Conservation (phyloP, 2,329 filamentous ascomycete genomes). For the Dissoconium aciculare region DNA sequence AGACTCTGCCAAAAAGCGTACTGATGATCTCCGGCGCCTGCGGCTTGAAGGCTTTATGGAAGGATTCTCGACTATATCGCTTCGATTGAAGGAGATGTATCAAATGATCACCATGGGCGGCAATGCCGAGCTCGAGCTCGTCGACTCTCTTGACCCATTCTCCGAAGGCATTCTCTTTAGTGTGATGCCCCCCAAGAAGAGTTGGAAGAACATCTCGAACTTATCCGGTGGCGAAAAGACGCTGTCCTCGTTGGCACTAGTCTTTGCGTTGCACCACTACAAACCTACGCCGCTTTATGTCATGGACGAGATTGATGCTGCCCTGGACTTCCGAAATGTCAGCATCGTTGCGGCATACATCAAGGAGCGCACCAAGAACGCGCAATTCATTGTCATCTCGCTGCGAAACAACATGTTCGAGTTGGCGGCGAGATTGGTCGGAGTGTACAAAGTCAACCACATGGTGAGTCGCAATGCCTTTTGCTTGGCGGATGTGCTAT, state of each 20-base stretch:
- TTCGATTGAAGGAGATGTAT: slow-evolving; percentile 98
- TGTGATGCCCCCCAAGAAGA: slow-evolving; percentile 99
- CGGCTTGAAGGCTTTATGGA: slow-evolving; percentile 97
- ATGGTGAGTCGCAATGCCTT: slow-evolving; percentile 42
- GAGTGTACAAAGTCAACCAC: slow-evolving; percentile 98
- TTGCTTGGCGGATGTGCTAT: slow-evolving; percentile 4
- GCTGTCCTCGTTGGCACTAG: slow-evolving; percentile 74
- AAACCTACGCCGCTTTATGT: slow-evolving; percentile 96
- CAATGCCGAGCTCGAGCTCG: slow-evolving; percentile 91
- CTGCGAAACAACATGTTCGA: slow-evolving; percentile 99
- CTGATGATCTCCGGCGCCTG: slow-evolving; percentile 78
- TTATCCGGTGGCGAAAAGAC: slow-evolving; percentile 96
- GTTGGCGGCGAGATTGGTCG: slow-evolving; percentile 82
- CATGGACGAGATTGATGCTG: slow-evolving; percentile 99
- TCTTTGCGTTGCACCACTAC: slow-evolving; percentile 97
- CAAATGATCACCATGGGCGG: slow-evolving; percentile 99
- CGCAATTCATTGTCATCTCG: slow-evolving; percentile 97
- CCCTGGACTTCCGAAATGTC: slow-evolving; percentile 93
- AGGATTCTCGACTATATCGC: slow-evolving; percentile 83
- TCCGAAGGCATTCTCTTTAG: slow-evolving; percentile 92
- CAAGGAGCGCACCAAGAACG: slow-evolving; percentile 97
- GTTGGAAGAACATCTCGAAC: slow-evolving; percentile 98
- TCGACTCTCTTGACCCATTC: slow-evolving; percentile 92
- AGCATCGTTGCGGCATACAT: slow-evolving; percentile 98
- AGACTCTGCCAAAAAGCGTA: slow-evolving; percentile 78